Base-by-base conservation (phyloP, 345 rosid species). In the Eucalyptus pauciflora region DNA sequence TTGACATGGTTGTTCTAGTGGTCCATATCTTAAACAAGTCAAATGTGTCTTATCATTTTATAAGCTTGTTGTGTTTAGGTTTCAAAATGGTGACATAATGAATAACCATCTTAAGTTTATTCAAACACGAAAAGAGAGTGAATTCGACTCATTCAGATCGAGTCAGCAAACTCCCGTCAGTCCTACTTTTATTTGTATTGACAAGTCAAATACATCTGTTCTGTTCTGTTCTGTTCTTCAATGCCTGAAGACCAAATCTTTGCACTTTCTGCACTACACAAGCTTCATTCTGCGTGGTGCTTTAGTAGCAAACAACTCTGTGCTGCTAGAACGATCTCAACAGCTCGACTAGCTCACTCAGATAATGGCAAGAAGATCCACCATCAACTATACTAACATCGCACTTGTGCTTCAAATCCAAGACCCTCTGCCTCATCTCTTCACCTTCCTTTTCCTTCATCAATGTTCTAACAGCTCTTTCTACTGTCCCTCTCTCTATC, bases 381-480 rank as follows among this genome's bases (percentile, higher is more conserved):
- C 87, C 90, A 2, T 25, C 51, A 25, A 17, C 17, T 1, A 90
- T 86, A 25, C 92, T 81, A 50, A 71, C 48, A 37, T 92, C 91
- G 45, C 91, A 54, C 86, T 91, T n/a, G 48, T 87, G 49, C 87
- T 89, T 93, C 20, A 91, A 24, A 25, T 45, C 15, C n/a, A 20
- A 64, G 12, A 93, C 93, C 83, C 86, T 91, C 86, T 51, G 88
- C 62, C 94, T 91, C 85, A 93, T 93, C 76, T 92, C 91, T 83
- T 88, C 69, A 25, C 96, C 93, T 94, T 92, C 93, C 7, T 85
- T 80, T 14, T 87, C 90, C 37, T 86, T 83, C 88, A 93, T 91
- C 27, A 94, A 85, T 85, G 86, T 92, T 87, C 86, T 92, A 31
- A 93, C 87, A 18, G 91, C 91, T 81, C 7, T 89, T 86, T 89